A percentile compares a stretch with the other conserved stretches of the same genome.
phyloP scores from a whole-genome alignment of 2,329 filamentous ascomycete genomes.

The Nectriaceae sp. region DNA sequence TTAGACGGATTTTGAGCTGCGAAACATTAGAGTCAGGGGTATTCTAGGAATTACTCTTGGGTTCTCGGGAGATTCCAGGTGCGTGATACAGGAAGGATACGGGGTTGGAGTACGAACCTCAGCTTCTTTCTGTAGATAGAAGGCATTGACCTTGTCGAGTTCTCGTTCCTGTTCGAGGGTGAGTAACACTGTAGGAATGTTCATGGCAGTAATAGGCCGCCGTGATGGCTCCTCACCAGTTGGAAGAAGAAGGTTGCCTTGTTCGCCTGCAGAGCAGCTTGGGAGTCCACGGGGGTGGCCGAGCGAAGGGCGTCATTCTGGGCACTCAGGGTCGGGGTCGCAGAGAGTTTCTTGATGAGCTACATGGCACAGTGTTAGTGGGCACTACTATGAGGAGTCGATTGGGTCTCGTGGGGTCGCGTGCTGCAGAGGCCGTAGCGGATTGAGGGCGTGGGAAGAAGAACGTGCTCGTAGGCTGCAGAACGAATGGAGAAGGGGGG shows the following conservation, averaged over 20 bases:
- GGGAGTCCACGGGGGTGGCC: conserved; percentile 65
- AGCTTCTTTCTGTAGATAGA: conserved; percentile 96
- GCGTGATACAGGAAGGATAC: neutral
- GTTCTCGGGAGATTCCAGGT: neutral
- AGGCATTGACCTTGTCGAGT: conserved; percentile 96
- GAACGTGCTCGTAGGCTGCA: conserved; percentile 22
- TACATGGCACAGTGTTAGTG: conserved; percentile 43
- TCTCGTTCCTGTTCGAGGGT: conserved; percentile 78
- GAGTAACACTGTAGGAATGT: conserved; percentile 36
- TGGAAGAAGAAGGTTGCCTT: conserved; percentile 99
- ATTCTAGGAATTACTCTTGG: neutral
- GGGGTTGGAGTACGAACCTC: conserved; percentile 63
- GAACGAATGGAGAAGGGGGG: conserved; percentile 14
- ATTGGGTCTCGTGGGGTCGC: conserved; percentile 15
- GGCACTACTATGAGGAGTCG: conserved; percentile 1
- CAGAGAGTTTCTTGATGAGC: conserved; percentile 98
- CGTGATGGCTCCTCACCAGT: conserved; percentile 61
- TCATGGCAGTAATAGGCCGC: conserved; percentile 23
- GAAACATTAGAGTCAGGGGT: conserved; percentile 12
- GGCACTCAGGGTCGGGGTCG: conserved; percentile 80
- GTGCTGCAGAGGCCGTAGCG: neutral
- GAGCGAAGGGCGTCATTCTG: conserved; percentile 64
- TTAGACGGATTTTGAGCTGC: conserved; percentile 89
- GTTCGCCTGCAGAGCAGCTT: conserved; percentile 89
- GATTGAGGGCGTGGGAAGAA: conserved; percentile 17